Evolutionary conservation across 306 rosid genomes (phyloP).

Genomic region (Chamaecrista fasciculata): DNA sequence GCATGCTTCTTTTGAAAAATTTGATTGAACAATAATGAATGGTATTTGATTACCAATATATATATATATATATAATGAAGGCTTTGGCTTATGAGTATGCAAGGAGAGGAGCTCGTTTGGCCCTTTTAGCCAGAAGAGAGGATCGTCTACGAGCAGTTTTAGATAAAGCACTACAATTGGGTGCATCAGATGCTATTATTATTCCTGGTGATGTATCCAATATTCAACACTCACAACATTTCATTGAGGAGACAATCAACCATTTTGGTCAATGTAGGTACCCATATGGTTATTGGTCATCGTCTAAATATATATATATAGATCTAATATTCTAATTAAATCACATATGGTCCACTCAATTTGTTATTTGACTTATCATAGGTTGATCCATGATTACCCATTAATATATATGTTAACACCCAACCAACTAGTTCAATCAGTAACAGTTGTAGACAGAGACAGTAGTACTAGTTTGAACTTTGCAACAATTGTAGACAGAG

Average conservation of each 20-base stretch:
- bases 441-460: no score
- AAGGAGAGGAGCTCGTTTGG: conserved; percentile 20
- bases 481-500: no score
- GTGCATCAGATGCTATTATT: background rate
- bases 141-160: background rate
- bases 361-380: no score
- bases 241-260: background rate
- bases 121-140: conserved; percentile 21
- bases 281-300: background rate
- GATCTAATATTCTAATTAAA: no score
- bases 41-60: no score
- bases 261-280: conserved; percentile 8
- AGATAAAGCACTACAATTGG: background rate
- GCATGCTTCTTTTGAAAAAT: background rate
- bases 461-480: no score
- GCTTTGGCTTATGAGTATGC: conserved; percentile 25
- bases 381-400: no score
- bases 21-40: background rate
- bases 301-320: no score
- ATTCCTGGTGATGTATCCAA: conserved; percentile 18
- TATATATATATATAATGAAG: background rate
- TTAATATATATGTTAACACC: no score
- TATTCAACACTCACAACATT: conserved; percentile 4
- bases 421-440: no score
- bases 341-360: no score